Evolutionary conservation across 2,329 filamentous ascomycete species (phyloP).

Genomic region (Colletotrichum musicola): DNA sequence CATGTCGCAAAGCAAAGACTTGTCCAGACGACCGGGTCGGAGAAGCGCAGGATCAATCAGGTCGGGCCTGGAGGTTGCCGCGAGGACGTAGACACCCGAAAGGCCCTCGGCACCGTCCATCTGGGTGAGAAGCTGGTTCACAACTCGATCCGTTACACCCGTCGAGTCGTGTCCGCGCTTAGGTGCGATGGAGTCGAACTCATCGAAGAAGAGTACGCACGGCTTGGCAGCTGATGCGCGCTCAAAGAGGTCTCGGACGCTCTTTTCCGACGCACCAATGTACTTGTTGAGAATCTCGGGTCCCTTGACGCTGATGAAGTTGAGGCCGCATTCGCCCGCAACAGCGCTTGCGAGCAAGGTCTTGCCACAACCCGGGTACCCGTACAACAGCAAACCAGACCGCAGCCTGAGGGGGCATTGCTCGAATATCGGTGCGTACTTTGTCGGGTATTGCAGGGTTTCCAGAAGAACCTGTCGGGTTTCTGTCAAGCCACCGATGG

Average conservation of each 20-base stretch:
- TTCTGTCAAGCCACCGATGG: slow-evolving; percentile 88
- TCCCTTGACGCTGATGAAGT: slow-evolving; percentile 98
- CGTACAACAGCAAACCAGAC: slow-evolving; percentile 92
- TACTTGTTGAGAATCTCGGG: slow-evolving; percentile 99
- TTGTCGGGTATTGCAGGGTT: slow-evolving; percentile 96
- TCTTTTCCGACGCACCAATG: slow-evolving; percentile 97
- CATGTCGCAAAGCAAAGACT: slow-evolving; percentile 92
- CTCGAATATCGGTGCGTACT: slow-evolving; percentile 97
- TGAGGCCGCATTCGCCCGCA: slow-evolving; percentile 96
- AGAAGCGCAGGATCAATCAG: slow-evolving; percentile 94
- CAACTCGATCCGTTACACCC: slow-evolving; percentile 97
- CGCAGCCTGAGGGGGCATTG: slow-evolving; percentile 95
- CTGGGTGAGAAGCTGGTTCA: slow-evolving; percentile 97
- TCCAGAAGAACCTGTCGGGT: slow-evolving; percentile 94
- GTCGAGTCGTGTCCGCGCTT: slow-evolving; percentile 98
- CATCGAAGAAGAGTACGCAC: slow-evolving; percentile 97
- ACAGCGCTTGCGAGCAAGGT: slow-evolving; percentile 95
- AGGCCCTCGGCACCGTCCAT: slow-evolving; percentile 99
- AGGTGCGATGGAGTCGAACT: slow-evolving; percentile 97
- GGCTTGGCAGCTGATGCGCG: slow-evolving; percentile 90
- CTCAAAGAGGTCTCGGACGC: slow-evolving; percentile 94
- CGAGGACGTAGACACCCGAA: slow-evolving; percentile 94
- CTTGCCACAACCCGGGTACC: slow-evolving; percentile 96
- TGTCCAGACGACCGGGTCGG: slow-evolving; percentile 91
- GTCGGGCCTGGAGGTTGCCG: slow-evolving; percentile 92